Base-by-base conservation (phyloP, 148 eudicot species). In the Linanthus parryae region DNA sequence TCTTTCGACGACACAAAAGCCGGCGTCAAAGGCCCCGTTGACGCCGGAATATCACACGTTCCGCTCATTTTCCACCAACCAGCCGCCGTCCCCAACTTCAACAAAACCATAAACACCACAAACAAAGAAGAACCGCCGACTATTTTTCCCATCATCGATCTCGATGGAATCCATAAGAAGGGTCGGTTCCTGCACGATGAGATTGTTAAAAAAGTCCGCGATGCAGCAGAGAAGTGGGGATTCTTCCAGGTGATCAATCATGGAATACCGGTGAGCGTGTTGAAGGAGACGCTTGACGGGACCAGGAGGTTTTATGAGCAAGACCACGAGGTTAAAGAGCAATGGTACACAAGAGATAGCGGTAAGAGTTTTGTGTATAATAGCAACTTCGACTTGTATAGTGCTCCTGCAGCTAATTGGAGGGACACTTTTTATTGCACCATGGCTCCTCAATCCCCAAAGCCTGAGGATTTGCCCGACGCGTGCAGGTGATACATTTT, bases 181-280 rank as follows among this genome's bases (percentile, higher is more conserved):
- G n/a, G n/a, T n/a, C 6, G 13, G 38, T 19, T 4, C 38, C 14
- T 30, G 16, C 40, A 20, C 26, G 34, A 31, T 15, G 14, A 29
- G 44, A 64, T 14, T 42, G 69, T 76, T 1, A 52, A 56, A 12
- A 39, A 59, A 43, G 34, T 82, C 9, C 38, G 63, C 14, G 52
- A 44, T 2, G 84, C 84, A 0, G 62, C 69, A 1, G 71, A 72
- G 41, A 55, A 26, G 14, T 70, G 60, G 65, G 82, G 81, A 4
- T 78, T 78, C 24, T 82, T 82, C 50, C 83, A 78, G 42, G 67
- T 78, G 18, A 57, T 75, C 48, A 78, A 78, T 38, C 90, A 83
- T 52, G 78, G 74, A 38, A 63, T 83, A 25, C 72, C 69, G 3
- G 33, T 15, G 2, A 23, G 1, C 2, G 59, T 82, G 3, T 16